Base-by-base conservation (phyloP, 2,329 filamentous ascomycete genomes). In the Sporothrix euskadiensis region DNA sequence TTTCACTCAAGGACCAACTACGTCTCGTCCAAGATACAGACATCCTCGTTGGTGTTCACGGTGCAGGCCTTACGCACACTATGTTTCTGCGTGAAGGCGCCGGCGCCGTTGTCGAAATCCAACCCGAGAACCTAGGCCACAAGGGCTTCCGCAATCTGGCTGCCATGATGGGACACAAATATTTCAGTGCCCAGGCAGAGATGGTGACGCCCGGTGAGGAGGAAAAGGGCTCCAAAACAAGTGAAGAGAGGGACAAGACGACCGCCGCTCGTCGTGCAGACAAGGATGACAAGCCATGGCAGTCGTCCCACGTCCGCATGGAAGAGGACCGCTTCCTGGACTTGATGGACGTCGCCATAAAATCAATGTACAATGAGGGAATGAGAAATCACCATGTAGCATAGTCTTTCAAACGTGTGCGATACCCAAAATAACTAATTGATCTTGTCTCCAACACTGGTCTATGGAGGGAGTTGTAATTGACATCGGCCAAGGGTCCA, bases 121-220 rank as follows among this genome's bases (percentile, higher is more conserved):
- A 82, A 49, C 84, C 84, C 1, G 76, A 75, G 1, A 78, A 76
- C 1, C 74, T 79, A 30, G 78, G 82, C 73, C 78, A 83, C 74
- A 79, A 79, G 71, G 82, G 82, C 0, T 85, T 84, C 74, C 79
- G 81, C 14, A 84, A 85, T 75, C 73, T 85, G 3, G 83, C 83
- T 2, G 77, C 76, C 30, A 79, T 84, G 77, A 76, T 78, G 16
- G 81, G 81, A 0, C 78, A 81, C 16, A 75, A 74, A 5, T 84
- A 84, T 77, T 83, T 83, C 63, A 78, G 79, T 41, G 77, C 79
- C 2, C 81, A 84, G 75, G 81, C 65, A 4, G 19, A 63, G 32
- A 74, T 74, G 14, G 73, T 74, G 5, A 14, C 30, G 1, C 68
- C 71, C 0, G 74, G 22, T 0, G 61, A 73, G 49, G 70, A 56